Percentiles rank a stretch among this genome's conserved stretches.
Conservation (phyloP, 306 rosid genomes). For the Echinosophora koreensis region DNA sequence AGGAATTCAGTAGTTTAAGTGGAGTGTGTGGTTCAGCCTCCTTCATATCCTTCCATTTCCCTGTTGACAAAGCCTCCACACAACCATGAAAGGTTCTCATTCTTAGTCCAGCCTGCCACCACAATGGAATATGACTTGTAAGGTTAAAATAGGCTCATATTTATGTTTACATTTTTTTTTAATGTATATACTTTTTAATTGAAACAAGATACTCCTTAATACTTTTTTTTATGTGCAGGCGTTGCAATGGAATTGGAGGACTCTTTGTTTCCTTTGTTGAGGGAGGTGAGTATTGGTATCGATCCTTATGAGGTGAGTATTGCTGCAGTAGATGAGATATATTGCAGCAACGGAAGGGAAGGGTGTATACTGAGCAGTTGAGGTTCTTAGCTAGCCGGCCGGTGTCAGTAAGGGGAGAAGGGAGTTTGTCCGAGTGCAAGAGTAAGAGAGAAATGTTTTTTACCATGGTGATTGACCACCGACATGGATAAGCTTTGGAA, state of each 20-base stretch:
- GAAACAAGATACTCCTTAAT: background rate
- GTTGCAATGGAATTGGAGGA: conserved; percentile 99
- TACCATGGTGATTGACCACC: too few relatives aligned
- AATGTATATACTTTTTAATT: background rate
- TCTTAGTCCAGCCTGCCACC: background rate
- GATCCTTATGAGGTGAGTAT: conserved; percentile 88
- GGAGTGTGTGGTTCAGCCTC: conserved; percentile 10
- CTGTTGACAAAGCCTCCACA: background rate
- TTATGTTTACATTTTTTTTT: background rate
- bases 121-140: conserved; percentile 17
- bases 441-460: too few relatives aligned
- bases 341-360: too few relatives aligned
- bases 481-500: too few relatives aligned
- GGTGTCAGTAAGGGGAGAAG: too few relatives aligned
- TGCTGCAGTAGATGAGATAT: too few relatives aligned
- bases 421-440: too few relatives aligned
- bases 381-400: too few relatives aligned
- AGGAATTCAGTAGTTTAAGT: background rate
- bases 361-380: too few relatives aligned
- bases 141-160: background rate
- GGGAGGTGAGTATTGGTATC: conserved; percentile 88
- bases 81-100: background rate
- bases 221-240: conserved; percentile 58
- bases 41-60: background rate
- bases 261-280: conserved; percentile 84